These are phyloP conservation scores for Pythium inflatum DNA, from an alignment of 352 stramenopile species.

Conservation along the genomic window DNA sequence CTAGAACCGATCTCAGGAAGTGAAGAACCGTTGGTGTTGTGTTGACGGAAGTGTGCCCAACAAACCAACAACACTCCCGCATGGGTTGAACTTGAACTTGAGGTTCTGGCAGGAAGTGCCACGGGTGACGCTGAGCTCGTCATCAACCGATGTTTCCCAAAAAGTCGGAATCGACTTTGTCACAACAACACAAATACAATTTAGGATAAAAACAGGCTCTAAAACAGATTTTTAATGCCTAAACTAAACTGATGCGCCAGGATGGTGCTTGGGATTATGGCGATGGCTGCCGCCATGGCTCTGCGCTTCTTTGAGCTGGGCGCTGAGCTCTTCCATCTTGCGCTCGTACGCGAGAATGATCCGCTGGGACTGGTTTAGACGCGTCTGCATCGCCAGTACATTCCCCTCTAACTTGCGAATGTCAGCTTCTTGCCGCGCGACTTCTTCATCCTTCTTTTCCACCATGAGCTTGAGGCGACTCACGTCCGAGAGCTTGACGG, in stretches of 20 bases:
- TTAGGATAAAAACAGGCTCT: too few species aligned
- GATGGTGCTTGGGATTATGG: too few species aligned
- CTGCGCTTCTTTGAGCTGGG: slow-evolving; percentile 56
- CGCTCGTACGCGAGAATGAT: slow-evolving; percentile 70
- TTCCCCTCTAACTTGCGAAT: slow-evolving; percentile 75
- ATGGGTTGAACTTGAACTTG: slow-evolving; percentile 30
- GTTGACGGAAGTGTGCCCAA: slow-evolving; percentile 5
- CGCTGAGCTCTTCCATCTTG: slow-evolving; percentile 78
- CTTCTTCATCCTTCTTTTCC: slow-evolving; percentile 71
- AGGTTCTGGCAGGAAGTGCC: slow-evolving; percentile 13
- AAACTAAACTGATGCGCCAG: too few species aligned
- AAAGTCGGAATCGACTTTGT: too few species aligned
- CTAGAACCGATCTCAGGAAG: too few species aligned
- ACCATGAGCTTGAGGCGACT: slow-evolving; percentile 70
- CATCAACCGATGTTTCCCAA: background rate
- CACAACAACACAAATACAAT: too few species aligned
- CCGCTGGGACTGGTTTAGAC: slow-evolving; percentile 64
- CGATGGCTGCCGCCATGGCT: slow-evolving; percentile 9
- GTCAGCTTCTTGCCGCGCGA: slow-evolving; percentile 61
- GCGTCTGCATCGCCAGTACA: slow-evolving; percentile 68
- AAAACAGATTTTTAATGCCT: too few species aligned
- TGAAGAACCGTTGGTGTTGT: background rate
- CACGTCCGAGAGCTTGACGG: slow-evolving; percentile 73
- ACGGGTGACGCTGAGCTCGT: slow-evolving; percentile 14
- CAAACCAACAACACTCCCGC: slow-evolving; percentile 9